phyloP scores from a whole-genome alignment of 352 stramenopile species.

The Phytophthora pseudosyringae region DNA sequence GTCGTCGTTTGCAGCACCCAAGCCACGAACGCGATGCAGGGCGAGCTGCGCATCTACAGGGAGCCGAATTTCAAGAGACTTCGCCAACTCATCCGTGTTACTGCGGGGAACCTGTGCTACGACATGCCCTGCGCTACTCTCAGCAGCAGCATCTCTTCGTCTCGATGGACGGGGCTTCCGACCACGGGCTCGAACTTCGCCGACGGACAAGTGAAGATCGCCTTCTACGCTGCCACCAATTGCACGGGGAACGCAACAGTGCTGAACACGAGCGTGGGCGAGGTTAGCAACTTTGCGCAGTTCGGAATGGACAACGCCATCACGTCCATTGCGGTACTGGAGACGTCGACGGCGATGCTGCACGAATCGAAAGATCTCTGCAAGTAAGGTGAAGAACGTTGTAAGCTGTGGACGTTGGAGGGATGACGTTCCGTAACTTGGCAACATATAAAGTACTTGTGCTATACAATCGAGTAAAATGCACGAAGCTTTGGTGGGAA shows the following conservation, averaged over 20 bases:
- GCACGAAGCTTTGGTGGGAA: background rate
- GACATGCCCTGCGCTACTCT: conserved; percentile 27
- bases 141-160: conserved; percentile 19
- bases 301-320: conserved; percentile 21
- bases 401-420: background rate
- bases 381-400: conserved; percentile 6
- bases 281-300: conserved; percentile 17
- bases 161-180: conserved; percentile 22
- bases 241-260: conserved; percentile 24
- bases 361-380: conserved; percentile 24
- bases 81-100: conserved; percentile 20
- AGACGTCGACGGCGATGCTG: conserved; percentile 23
- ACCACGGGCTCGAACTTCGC: conserved; percentile 11
- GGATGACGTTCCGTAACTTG: too few species aligned
- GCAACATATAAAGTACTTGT: too few species aligned
- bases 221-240: conserved; percentile 28
- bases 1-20: conserved; percentile 1
- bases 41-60: conserved; percentile 34
- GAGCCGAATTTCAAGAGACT: conserved; percentile 31
- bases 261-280: conserved; percentile 18
- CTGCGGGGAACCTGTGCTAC: conserved; percentile 31
- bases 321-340: conserved; percentile 27
- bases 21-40: conserved; percentile 13
- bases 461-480: too few species aligned
- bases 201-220: conserved; percentile 22